Base-by-base conservation (phyloP, 148 eudicot genomes). In the Rhododendron simsii region DNA sequence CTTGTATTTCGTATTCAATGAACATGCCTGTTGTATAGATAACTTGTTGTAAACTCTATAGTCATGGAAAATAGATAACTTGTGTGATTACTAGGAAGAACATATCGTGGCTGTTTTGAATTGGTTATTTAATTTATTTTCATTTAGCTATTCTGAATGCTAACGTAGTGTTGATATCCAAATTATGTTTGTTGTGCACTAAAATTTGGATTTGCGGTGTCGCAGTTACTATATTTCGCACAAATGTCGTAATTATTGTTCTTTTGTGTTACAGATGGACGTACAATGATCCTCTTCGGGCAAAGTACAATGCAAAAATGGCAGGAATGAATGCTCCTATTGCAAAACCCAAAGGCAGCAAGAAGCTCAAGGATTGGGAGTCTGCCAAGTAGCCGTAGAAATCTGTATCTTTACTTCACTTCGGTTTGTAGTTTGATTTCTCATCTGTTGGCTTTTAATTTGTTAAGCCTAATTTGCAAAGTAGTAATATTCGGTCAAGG, bases 271-370 rank as follows among this genome's bases (percentile, higher is more conserved):
- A 2, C 85, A 87, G 88, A 82, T 87, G 88, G 88, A 87, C 88
- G 1, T 87, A 55, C 61, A 55, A 55, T 55, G 61, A 55, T 18
- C 61, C 61, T 55, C 61, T 55, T 55, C 61, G 61, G 80, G 86
- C 88, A 21, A 87, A 87, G 80, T 87, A 87, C 83, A 87, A 87
- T 78, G 85, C 82, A 26, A 87, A 87, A 80, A 87, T 87, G 88
- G 88, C 86, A 30, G 88, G 88, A 65, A 87, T 87, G 88, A 78
- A 87, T 53, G 86, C 82, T 16, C 83, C 88, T 14, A 87, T 87
- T 63, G 84, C 83, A 48, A 87, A 87, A 87, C 88, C 88, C 26
- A 87, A 69, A 67, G 88, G 88, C 48, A 87, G 85, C 78, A 85
- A 85, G 87, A 85, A 85, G 74, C 83, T 85, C 48, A 85, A 55